Conservation (phyloP, 148 eudicot genomes). For the Hydrangea macrophylla region DNA sequence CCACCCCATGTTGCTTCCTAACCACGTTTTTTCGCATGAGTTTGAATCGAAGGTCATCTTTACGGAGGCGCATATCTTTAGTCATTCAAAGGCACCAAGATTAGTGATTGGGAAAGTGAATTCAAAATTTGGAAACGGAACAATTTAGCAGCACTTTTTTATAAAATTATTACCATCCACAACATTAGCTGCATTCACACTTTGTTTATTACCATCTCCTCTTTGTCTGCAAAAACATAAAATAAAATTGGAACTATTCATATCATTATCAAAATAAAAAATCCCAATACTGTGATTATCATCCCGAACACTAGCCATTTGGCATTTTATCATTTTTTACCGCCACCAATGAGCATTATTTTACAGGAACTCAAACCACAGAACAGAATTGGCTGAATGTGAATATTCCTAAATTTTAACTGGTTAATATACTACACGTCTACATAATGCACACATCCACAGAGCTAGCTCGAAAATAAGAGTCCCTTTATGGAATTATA, state of each 20-base stretch:
- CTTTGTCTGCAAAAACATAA: slow-evolving; percentile 52
- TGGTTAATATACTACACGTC: too few species aligned
- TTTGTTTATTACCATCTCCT: slow-evolving; percentile 26
- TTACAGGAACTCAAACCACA: background rate
- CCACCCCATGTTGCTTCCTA: slow-evolving; percentile 32
- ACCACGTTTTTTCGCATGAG: slow-evolving; percentile 48
- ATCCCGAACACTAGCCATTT: background rate
- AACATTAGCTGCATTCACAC: slow-evolving; percentile 22
- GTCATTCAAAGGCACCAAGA: slow-evolving; percentile 19
- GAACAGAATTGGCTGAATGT: too few species aligned
- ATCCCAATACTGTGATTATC: too few species aligned
- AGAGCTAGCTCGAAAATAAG: too few species aligned
- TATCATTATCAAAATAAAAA: too few species aligned
- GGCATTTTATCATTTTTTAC: background rate
- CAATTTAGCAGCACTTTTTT: background rate
- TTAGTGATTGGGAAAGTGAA: slow-evolving; percentile 25
- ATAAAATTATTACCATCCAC: slow-evolving; percentile 46
- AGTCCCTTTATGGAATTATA: too few species aligned
- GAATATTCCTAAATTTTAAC: too few species aligned
- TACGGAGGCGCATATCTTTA: slow-evolving; percentile 48
- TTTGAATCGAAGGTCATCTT: slow-evolving; percentile 79
- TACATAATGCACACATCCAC: too few species aligned
- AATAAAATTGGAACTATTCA: slow-evolving; percentile 9
- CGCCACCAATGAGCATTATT: background rate
- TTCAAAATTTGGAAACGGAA: slow-evolving; percentile 16